Evolutionary conservation across 2,329 filamentous ascomycete genomes (phyloP).

Genomic region (Ophiostoma montium): DNA sequence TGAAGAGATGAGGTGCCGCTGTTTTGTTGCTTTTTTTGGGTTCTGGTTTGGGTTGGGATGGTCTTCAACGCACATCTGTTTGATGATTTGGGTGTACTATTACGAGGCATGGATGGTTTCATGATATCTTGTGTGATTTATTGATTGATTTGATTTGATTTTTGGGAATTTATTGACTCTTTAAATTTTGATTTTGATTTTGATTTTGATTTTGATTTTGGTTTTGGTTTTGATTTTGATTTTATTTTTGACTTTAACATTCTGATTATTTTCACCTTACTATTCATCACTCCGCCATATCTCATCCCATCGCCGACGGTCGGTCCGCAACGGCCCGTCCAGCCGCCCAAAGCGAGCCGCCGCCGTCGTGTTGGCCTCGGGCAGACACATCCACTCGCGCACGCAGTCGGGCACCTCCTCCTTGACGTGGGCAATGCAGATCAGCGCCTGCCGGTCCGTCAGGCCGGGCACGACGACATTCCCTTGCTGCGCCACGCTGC

Average conservation of each 20-base stretch:
- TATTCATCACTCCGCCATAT: conserved; percentile 39
- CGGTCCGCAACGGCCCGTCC: conserved; percentile 43
- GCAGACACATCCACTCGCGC: conserved; percentile 73
- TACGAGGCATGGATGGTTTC: no score
- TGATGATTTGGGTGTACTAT: background rate
- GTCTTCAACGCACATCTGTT: background rate
- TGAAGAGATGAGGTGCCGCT: conserved; percentile 4
- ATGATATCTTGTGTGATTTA: no score
- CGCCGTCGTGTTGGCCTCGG: conserved; percentile 52
- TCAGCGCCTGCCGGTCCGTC: conserved; percentile 57
- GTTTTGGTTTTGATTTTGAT: background rate
- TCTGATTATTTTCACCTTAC: background rate
- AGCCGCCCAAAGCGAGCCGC: conserved; percentile 51
- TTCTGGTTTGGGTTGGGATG: no score
- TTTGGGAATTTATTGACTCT: no score
- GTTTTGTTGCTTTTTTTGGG: background rate
- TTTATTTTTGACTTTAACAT: background rate
- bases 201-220: background rate
- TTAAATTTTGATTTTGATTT: background rate
- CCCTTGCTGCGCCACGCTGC: conserved; percentile 28
- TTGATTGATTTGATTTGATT: background rate
- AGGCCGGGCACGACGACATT: conserved; percentile 46
- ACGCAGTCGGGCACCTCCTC: conserved; percentile 82
- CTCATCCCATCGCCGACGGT: conserved; percentile 45
- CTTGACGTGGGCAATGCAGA: conserved; percentile 83